phyloP scores from a whole-genome alignment of 2,329 filamentous ascomycete species.

The Nigrospora sphaerica region DNA sequence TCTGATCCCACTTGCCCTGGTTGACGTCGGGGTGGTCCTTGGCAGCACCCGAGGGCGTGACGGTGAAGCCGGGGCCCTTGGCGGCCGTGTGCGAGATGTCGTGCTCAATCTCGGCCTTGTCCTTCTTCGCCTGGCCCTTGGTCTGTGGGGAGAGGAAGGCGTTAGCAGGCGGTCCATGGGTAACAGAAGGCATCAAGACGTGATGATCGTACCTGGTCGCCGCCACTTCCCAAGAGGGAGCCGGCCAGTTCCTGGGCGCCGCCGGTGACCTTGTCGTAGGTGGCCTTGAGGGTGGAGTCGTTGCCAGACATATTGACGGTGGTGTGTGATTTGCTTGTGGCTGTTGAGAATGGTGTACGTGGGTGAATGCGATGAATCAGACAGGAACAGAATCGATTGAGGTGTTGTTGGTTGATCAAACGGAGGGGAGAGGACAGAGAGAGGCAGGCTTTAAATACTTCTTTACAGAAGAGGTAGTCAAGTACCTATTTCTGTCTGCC shows the following conservation, averaged over 20 bases:
- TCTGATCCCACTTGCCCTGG: constrained; percentile 78
- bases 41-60: constrained; percentile 62
- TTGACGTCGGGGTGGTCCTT: constrained; percentile 67
- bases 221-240: constrained; percentile 62
- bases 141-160: constrained; percentile 24
- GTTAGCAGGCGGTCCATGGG: constrained; percentile 1
- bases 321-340: constrained; percentile 2
- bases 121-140: constrained; percentile 58
- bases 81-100: constrained; percentile 67
- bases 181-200: neutral
- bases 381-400: too few relatives aligned
- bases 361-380: too few relatives aligned
- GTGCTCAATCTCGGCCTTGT: constrained; percentile 59
- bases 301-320: constrained; percentile 28
- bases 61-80: constrained; percentile 66
- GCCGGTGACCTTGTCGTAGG: constrained; percentile 66
- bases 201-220: constrained; percentile 47
- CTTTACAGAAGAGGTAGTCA: too few relatives aligned
- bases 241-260: constrained; percentile 67
- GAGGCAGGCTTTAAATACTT: too few relatives aligned
- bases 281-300: constrained; percentile 71
- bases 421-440: too few relatives aligned
- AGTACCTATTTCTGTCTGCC: too few relatives aligned
- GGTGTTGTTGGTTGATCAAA: too few relatives aligned
- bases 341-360: neutral